A percentile compares a stretch with the other conserved stretches of the same genome.
Evolutionary conservation across 1,284 basidiomycete species (phyloP).

Genomic region (Rhodotorula sp.): DNA sequence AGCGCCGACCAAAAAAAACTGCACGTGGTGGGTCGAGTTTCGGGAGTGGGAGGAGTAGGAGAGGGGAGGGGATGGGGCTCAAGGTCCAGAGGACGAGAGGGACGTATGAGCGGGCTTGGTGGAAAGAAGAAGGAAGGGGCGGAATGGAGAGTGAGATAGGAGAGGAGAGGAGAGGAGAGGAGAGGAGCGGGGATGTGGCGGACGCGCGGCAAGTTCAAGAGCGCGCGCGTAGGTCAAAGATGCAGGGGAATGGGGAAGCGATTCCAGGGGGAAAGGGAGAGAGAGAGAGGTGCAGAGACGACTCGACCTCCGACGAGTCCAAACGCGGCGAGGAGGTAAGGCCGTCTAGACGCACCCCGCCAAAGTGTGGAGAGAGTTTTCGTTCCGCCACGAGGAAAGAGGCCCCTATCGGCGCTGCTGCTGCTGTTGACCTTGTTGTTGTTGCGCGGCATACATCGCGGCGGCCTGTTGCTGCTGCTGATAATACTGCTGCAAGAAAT

Average conservation of each 20-base stretch:
- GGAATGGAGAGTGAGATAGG: not conserved
- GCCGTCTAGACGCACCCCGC: too few relatives aligned
- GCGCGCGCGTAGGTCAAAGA: too few relatives aligned
- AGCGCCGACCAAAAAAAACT: not conserved
- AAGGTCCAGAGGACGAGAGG: too few relatives aligned
- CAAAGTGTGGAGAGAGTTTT: too few relatives aligned
- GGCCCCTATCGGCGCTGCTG: conserved; percentile 2
- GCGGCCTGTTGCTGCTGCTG: conserved; percentile 18
- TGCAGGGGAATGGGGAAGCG: not conserved
- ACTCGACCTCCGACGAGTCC: too few relatives aligned
- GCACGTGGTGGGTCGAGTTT: not conserved
- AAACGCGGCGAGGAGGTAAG: too few relatives aligned
- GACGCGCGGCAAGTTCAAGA: not conserved
- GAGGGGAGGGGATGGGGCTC: too few relatives aligned
- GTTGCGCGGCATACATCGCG: conserved; percentile 8
- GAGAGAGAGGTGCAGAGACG: not conserved
- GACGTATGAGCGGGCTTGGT: too few relatives aligned
- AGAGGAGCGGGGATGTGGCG: not conserved
- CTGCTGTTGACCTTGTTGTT: conserved; percentile 10
- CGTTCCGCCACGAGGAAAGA: too few relatives aligned
- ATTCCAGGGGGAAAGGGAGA: not conserved
- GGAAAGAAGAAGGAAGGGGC: too few relatives aligned
- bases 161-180: not conserved
- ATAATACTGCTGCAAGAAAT: conserved; percentile 22
- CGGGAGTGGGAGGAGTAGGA: not conserved